Evolutionary conservation across 345 rosid species (phyloP), one percentile per base, ranked within the genome.

Genomic region (Arabidopsis suecica): DNA sequence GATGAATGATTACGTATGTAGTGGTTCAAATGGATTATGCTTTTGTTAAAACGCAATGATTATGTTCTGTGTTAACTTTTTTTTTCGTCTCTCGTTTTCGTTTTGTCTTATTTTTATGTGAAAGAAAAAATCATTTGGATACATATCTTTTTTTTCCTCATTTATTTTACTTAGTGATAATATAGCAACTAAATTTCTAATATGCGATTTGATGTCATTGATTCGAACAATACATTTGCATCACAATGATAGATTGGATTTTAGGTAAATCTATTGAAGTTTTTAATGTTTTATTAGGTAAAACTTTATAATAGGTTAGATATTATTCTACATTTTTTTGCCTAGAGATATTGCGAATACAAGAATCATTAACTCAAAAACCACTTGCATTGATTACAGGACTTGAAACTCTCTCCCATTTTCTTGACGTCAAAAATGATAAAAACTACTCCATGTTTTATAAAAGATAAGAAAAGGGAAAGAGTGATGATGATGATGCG

Each of bases 401-500:
- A 44, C 10, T 23, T 37, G 14, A n/a, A 47, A 14, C 16, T n/a
- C 36, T 59, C 61, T 49, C 63, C 55, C 47, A 59, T 40, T 30
- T 28, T 40, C 9, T 38, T 58, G 55, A 75, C 61, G 62, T 75
- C 37, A 22, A 68, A 32, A 75, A 16, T 61, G 34, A 61, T 40
- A 5, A 40, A 33, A 45, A 13, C 34, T 40, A 3, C 41, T 9
- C 4, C 41, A 6, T 2, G 7, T 23, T 11, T 25, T 6, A 37
- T 16, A 9, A 25, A 50, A 25, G 18, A 1, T 6, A 23, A 37
- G 48, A 1, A 57, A 12, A 34, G 2, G 34, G 9, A 48, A 5
- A 42, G 55, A 68, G 20, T 51, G 51, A 67, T 74, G 74, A 60
- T 60, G 69, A 67, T 74, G 74, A 60, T 60, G 69, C 69, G 47